Evolutionary conservation across 352 stramenopile species (phyloP).

Genomic region (Thraustochytrium striatum): DNA sequence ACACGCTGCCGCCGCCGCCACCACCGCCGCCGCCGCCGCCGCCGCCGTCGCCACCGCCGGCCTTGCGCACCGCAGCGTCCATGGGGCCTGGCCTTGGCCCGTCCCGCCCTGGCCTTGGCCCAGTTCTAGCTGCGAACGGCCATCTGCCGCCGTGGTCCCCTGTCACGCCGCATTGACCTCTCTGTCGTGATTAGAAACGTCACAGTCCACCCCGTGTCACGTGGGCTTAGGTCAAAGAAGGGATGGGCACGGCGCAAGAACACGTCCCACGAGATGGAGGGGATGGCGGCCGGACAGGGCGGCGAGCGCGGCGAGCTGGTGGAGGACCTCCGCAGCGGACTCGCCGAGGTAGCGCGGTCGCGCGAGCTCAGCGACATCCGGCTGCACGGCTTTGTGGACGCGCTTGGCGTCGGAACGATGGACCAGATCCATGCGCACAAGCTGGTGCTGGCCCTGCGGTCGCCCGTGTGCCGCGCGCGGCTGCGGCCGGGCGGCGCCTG

Average conservation of each 20-base stretch:
- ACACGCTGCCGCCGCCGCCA: not conserved
- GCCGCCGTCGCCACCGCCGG: not conserved
- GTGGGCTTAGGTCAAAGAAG: too few relatives aligned
- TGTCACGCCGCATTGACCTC: too few relatives aligned
- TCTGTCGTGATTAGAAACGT: too few relatives aligned
- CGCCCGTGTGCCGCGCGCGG: not conserved
- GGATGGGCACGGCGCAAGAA: not conserved
- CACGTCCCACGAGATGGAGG: not conserved
- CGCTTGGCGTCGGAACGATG: not conserved
- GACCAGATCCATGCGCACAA: constrained; percentile 23
- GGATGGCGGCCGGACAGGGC: not conserved
- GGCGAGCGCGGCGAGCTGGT: not conserved
- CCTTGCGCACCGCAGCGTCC: not conserved
- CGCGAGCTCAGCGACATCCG: constrained; percentile 24
- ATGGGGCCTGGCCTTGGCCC: not conserved
- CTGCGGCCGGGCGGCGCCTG: not conserved
- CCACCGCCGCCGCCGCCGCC: not conserved
- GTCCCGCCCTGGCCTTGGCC: too few relatives aligned
- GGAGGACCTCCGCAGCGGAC: not conserved
- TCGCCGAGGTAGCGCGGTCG: not conserved
- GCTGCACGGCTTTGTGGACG: constrained; percentile 21
- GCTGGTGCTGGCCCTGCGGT: constrained; percentile 15
- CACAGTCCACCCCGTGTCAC: too few relatives aligned
- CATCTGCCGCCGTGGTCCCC: too few relatives aligned
- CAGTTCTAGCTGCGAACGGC: too few relatives aligned